Evolutionary conservation across 129 eudicot species (phyloP).

Genomic region (Cynara cardunculus): DNA sequence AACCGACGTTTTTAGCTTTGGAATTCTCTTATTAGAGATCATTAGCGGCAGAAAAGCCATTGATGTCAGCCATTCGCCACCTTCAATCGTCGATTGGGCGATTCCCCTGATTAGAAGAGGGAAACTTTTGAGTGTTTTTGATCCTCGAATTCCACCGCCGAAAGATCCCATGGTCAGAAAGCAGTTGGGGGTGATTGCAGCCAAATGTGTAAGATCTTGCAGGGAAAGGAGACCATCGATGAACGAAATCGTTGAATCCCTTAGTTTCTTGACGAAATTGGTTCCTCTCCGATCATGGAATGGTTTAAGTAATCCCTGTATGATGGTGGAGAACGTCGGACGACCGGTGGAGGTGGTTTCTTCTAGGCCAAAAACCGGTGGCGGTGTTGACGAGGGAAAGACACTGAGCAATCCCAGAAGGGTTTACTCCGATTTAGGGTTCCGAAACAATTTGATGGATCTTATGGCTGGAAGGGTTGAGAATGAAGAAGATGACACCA

Average conservation of each 20-base stretch:
- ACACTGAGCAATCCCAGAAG: constrained; percentile 50
- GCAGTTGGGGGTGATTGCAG: constrained; percentile 71
- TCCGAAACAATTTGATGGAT: constrained; percentile 75
- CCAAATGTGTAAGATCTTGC: constrained; percentile 82
- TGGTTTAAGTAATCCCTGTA: constrained; percentile 67
- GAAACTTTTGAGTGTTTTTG: constrained; percentile 48
- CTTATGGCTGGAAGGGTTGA: constrained; percentile 47
- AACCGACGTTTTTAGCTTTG: constrained; percentile 88
- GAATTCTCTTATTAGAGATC: constrained; percentile 75
- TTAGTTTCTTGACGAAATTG: constrained; percentile 52
- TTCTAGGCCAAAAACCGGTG: constrained; percentile 28
- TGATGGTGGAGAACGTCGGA: constrained; percentile 82
- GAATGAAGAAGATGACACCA: constrained; percentile 20
- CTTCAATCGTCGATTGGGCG: constrained; percentile 95
- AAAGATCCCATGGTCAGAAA: constrained; percentile 64
- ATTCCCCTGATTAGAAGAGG: constrained; percentile 81
- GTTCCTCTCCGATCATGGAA: constrained; percentile 73
- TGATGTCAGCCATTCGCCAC: constrained; percentile 78
- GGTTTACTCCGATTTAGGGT: constrained; percentile 83
- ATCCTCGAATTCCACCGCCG: constrained; percentile 66
- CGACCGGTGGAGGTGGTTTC: constrained; percentile 38
- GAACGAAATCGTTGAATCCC: constrained; percentile 65
- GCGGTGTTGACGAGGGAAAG: constrained; percentile 29
- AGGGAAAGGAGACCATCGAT: constrained; percentile 82
- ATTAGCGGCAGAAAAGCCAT: constrained; percentile 89